Evolutionary conservation across 257 asterid species (phyloP), one percentile per base, ranked within the genome.

Genomic region (Anisodus acutangulus): DNA sequence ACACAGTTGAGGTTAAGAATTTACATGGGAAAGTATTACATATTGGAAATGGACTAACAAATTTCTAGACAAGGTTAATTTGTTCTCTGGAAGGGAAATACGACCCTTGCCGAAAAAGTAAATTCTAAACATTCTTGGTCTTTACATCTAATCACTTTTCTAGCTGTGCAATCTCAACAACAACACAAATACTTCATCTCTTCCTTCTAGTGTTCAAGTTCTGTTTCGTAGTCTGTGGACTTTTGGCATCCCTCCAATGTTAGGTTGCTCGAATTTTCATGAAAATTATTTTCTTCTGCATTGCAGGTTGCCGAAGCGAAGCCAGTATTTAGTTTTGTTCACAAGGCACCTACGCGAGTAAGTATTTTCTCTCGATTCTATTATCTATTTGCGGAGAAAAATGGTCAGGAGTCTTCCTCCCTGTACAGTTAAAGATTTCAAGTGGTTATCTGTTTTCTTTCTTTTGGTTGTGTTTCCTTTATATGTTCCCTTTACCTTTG

Each of bases 311-410:
- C 71, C 80, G 97, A 91, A 81, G 81, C 92, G 49, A 89, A 88
- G 80, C 94, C 93, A 86, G 93, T 89, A 69, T 83, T 89, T 85
- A 91, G 87, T 85, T 92, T 93, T 82, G 79, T 93, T 70, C 99
- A 96, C 54, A 96, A 94, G 95, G 89, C 84, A 26, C 91, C 97
- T 64, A 94, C 91, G 90, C 93, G 82, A 94, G 98, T 94, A 88
- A 39, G 91, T 35, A 26, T 82, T 70, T 88, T 22, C 70, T 78
- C 47, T 78, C 64, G 4, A 31, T 78, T 51, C 62, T 51, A 26
- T 53, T 26, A 4, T 26, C 26, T 13, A 26, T 78, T 12, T 26
- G 9, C 8, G 31, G 64, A 78, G 41, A 4, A 53, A 7, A 69
- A 51, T 3, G 1, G 12, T 53, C 39, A 7, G 3, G 22, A 12